Conservation (phyloP, 2,329 filamentous ascomycete genomes). For the Fusarium solani-melongenae region DNA sequence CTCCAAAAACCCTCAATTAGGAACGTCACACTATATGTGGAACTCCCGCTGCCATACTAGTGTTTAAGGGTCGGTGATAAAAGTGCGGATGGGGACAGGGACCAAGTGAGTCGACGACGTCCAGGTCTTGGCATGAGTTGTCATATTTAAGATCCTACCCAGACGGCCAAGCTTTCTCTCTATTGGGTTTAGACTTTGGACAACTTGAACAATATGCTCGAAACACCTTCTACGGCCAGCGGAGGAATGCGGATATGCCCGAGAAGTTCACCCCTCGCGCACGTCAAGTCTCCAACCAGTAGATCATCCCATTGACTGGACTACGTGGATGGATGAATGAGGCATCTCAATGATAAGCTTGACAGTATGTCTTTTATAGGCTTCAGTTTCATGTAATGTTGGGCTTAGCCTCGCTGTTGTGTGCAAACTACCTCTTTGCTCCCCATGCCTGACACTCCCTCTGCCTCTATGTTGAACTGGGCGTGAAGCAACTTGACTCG, state of each 20-base stretch:
- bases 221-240: no score
- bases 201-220: neutral
- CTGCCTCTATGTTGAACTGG: neutral
- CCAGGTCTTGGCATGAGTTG: neutral
- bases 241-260: neutral
- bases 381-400: neutral
- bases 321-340: neutral
- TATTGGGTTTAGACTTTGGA: neutral
- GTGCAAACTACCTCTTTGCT: neutral
- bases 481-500: neutral
- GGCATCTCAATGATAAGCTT: no score
- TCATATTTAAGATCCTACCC: neutral
- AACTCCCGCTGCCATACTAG: neutral
- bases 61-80: neutral
- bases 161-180: neutral
- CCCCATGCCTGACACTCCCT: neutral
- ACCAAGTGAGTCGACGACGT: neutral
- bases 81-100: neutral
- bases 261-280: neutral
- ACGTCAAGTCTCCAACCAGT: neutral
- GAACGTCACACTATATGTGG: neutral
- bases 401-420: neutral
- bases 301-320: neutral
- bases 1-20: neutral
- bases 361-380: neutral